A percentile compares a stretch with the other conserved stretches of the same genome.
These are phyloP conservation scores for Hortaea werneckii DNA, from an alignment of 2,329 filamentous ascomycete species.

Conservation along the genomic window DNA sequence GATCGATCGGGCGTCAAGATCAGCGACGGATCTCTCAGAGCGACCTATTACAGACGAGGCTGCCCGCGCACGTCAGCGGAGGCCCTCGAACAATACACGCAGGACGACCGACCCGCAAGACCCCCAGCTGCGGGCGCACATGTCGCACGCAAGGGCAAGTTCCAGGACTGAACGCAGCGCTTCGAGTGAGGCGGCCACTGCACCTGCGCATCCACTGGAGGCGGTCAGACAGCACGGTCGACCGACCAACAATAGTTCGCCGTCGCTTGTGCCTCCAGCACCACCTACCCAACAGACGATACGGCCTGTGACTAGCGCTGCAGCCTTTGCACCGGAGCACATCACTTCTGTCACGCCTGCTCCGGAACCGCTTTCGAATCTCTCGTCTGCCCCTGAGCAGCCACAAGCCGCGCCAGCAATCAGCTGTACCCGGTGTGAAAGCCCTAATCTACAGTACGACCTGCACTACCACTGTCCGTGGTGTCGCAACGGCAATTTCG, in stretches of 20 bases:
- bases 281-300: not conserved
- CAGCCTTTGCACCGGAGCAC: conserved; percentile 3
- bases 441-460: conserved; percentile 67
- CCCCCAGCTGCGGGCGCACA: conserved; percentile 12
- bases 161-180: conserved; percentile 4
- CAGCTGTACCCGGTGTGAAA: conserved; percentile 58
- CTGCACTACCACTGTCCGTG: conserved; percentile 72
- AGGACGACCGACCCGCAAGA: conserved; percentile 31
- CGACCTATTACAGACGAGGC: conserved; percentile 22
- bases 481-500: conserved; percentile 63
- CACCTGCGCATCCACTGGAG: conserved; percentile 8
- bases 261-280: conserved; percentile 6
- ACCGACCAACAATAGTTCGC: conserved; percentile 10
- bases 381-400: conserved; percentile 22
- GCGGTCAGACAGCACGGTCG: conserved; percentile 5
- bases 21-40: conserved; percentile 53
- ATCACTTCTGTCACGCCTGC: conserved; percentile 2
- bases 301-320: conserved; percentile 1
- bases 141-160: conserved; percentile 10
- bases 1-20: conserved; percentile 45
- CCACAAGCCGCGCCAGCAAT: conserved; percentile 50
- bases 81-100: conserved; percentile 34
- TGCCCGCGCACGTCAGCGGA: conserved; percentile 21
- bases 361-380: conserved; percentile 29
- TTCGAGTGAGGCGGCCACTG: not conserved